These are phyloP conservation scores for Ajuga chamaepitys DNA, from an alignment of 257 asterid species.

Conservation along the genomic window DNA sequence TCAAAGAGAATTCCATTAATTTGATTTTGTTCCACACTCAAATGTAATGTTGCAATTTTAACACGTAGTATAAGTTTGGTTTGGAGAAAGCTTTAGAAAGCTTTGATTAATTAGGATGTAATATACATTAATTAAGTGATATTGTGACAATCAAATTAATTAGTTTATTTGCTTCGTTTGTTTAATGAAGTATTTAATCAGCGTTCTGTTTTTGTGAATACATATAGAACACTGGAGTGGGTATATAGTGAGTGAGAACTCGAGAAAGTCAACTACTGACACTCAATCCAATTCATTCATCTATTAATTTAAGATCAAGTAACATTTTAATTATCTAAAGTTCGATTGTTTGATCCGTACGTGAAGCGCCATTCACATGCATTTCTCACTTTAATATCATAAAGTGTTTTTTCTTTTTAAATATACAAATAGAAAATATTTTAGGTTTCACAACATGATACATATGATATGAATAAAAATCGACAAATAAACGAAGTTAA, in stretches of 20 bases:
- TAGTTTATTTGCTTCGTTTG: neutral
- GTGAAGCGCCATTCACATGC: too few relatives aligned
- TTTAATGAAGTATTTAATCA: neutral
- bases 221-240: neutral
- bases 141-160: neutral
- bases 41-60: neutral
- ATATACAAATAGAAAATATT: too few relatives aligned
- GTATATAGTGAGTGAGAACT: neutral
- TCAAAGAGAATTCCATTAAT: constrained; percentile 20
- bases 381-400: too few relatives aligned
- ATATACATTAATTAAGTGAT: neutral
- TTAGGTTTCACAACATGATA: too few relatives aligned
- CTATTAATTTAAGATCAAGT: neutral
- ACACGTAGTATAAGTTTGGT: neutral
- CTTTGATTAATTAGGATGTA: too few relatives aligned
- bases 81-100: neutral
- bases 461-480: too few relatives aligned
- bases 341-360: neutral
- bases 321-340: neutral
- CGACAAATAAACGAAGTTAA: too few relatives aligned
- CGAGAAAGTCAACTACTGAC: neutral
- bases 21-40: constrained; percentile 1
- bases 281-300: neutral
- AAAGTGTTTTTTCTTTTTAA: too few relatives aligned
- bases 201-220: neutral